These are phyloP conservation scores for Yarrowia sp. DNA, from an alignment of 805 yeast genomes.

Conservation along the genomic window DNA sequence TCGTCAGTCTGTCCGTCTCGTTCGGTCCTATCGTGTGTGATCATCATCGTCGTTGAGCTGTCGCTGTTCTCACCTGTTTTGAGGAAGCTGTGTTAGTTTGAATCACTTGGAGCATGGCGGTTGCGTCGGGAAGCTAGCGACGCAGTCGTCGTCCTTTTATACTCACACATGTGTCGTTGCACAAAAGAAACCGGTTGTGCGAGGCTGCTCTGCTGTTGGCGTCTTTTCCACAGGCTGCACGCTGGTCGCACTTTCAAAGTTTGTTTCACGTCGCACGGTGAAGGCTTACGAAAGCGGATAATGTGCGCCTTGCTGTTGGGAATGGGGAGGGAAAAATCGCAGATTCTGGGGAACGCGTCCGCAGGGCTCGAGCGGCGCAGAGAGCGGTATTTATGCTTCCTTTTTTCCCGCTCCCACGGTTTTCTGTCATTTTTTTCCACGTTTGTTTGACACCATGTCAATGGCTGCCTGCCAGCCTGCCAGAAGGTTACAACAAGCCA, in stretches of 20 bases:
- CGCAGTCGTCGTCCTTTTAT: background rate
- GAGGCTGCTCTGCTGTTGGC: background rate
- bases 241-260: too few relatives aligned
- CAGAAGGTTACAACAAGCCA: background rate
- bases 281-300: too few relatives aligned
- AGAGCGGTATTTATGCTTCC: background rate
- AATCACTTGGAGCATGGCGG: background rate
- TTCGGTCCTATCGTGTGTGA: background rate
- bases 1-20: background rate
- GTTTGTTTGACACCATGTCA: background rate
- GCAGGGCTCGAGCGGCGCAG: too few relatives aligned
- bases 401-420: background rate
- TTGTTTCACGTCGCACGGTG: too few relatives aligned
- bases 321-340: too few relatives aligned
- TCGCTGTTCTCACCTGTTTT: background rate
- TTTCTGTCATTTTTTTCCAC: background rate
- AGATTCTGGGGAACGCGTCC: too few relatives aligned
- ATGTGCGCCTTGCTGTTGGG: too few relatives aligned
- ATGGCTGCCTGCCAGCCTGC: background rate
- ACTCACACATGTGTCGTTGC: conserved; percentile 16
- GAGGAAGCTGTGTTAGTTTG: conserved; percentile 7
- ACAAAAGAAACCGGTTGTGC: background rate
- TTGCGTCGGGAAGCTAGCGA: background rate
- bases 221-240: background rate
- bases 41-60: background rate